phyloP scores from a whole-genome alignment of 495 filamentous ascomycete genomes.

The Penicillium desertorum region DNA sequence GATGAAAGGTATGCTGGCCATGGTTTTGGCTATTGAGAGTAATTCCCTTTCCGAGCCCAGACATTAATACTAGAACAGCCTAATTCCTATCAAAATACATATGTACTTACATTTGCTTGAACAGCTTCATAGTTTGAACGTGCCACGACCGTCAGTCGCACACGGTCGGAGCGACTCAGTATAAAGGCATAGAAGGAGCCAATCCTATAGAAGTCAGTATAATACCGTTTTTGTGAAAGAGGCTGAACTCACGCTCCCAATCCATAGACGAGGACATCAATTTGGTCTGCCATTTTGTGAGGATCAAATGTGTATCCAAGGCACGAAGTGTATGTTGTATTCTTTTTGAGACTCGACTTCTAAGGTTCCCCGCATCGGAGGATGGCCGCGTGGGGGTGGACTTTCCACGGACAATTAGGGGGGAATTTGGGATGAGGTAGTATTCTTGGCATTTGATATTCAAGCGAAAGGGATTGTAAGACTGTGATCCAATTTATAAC shows the following conservation, averaged over 20 bases:
- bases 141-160: conserved; percentile 51
- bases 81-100: not conserved
- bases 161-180: conserved; percentile 37
- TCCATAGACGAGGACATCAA: conserved; percentile 41
- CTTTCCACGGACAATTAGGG: not conserved
- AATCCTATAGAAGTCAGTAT: conserved; percentile 28
- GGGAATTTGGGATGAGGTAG: not conserved
- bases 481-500: conserved; percentile 26
- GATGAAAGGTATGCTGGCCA: conserved; percentile 44
- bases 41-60: conserved; percentile 36
- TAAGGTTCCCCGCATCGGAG: conserved; percentile 16
- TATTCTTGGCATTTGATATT: not conserved
- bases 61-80: not conserved
- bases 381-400: conserved; percentile 5
- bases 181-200: conserved; percentile 53
- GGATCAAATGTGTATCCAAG: not conserved
- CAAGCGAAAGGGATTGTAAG: too few relatives aligned
- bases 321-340: not conserved
- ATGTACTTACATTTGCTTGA: conserved; percentile 32
- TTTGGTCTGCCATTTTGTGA: conserved; percentile 27
- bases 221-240: too few relatives aligned
- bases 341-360: not conserved
- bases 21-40: conserved; percentile 48
- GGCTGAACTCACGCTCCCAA: conserved; percentile 37
- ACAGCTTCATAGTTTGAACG: conserved; percentile 54